Base-by-base conservation (phyloP, 768 basidiomycete genomes). In the Boletus barrowsii region DNA sequence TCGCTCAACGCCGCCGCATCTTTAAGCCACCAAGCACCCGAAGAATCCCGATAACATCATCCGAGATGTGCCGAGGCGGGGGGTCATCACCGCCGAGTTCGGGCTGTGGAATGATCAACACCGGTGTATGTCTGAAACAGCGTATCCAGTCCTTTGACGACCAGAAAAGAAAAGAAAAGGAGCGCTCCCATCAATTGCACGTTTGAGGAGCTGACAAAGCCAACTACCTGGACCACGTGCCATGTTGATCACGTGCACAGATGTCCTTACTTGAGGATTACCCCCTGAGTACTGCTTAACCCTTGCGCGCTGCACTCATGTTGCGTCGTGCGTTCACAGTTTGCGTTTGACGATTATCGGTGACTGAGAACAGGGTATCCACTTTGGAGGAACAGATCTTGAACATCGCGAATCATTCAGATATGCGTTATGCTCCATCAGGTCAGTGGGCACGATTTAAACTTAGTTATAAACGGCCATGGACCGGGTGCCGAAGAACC, bases 1-100 rank as follows among this genome's bases (percentile, higher is more conserved):
- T 49, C 47, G 43, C 22, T 26, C 18, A 14, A 14, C 33, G 36
- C 24, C 13, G 26, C 26, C 15, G 49, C 49, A 24, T 37, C 56
- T 70, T 70, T 66, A 70, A 60, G 60, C 40, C 41, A 36, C 17
- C n/a, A 2, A 30, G 8, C 8, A 20, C 54, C 69, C 69, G 69
- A 59, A 47, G 42, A 35, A 20, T 56, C 54, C 69, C 69, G 69
- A 69, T n/a, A 26, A 20, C 30, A 8, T 17, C 48, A 7, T 62
- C 64, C 64, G 64, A 47, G 20, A 59, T 47, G 65, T 26, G 51
- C 64, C 64, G 3, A n/a, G 15, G 13, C 48, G 44, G 32, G 1
- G 26, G 10, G 53, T n/a, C 18, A 49, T 49, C 8, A 4, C 45
- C 48, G 35, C 43, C 17, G 11, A 14, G 20, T 30, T 11, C 10